Evolutionary conservation across 2,329 filamentous ascomycete genomes (phyloP), one percentile per base, ranked within the genome.

Genomic region (Beauveria brongniartii): DNA sequence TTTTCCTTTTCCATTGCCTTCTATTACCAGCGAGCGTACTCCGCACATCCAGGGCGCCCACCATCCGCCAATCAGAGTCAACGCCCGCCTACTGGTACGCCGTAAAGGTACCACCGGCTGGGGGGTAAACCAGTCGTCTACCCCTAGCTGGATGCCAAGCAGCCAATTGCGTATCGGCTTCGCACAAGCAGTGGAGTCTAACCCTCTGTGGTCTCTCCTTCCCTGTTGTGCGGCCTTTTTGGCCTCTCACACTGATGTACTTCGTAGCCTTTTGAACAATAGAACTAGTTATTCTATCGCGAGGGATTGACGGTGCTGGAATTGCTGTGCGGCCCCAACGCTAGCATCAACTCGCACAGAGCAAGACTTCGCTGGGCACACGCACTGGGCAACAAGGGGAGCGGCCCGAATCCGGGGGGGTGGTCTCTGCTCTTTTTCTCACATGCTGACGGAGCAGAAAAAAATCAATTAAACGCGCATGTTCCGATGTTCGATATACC

Each of bases 361-460:
- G 34, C 14, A 37, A 37, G 34, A 37, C 34, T 16, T 37, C 1
- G 34, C 30, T 37, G 34, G 12, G 34, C 34, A 3, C 34, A 37
- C 34, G 34, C 34, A 14, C 34, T 6, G 34, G 34, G 34, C 34
- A 37, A 37, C 34, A 14, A 16, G 5, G 34, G 34, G 12, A 14
- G 34, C 34, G 34, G 34, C 34, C 34, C 34, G 34, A 37, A 16
- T 37, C 34, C 5, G 30, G 18, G 28, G 30, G 5, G 18, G 10
- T 30, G 55, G 55, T 51, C 55, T 28, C 24, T 30, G 54, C 53
- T 40, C 37, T 54, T 37, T n/a, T 34, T 47, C 54, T 56, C 54
- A 56, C 54, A 56, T 56, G 54, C n/a, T 46, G 53, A 24, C 54
- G 7, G 41, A 34, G 30, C 3, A 30, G 48, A 2, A 37, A 8